Conservation (phyloP, 2,329 filamentous ascomycete genomes). For the Aciculosporium take region DNA sequence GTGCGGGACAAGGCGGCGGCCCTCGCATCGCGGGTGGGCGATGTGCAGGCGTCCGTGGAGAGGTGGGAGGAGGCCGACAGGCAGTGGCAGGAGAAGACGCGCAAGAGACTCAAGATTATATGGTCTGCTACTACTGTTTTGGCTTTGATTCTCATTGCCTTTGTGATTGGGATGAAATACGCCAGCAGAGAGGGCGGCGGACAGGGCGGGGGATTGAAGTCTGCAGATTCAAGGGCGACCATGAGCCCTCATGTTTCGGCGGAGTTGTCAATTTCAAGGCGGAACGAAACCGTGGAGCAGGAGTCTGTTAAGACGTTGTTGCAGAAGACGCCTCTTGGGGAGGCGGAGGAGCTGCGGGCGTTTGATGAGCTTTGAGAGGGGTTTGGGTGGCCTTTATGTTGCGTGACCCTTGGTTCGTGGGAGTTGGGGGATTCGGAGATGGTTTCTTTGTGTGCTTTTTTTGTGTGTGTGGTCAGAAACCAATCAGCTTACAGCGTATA, state of each 20-base stretch:
- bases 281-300: slow-evolving; percentile 8
- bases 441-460: background rate
- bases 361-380: slow-evolving; percentile 32
- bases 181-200: background rate
- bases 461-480: too few species aligned
- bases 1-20: slow-evolving; percentile 45
- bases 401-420: background rate
- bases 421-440: too few species aligned
- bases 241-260: slow-evolving; percentile 5
- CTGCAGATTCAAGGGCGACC: slow-evolving; percentile 2
- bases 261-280: slow-evolving; percentile 7
- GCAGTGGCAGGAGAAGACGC: slow-evolving; percentile 54
- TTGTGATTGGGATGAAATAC: slow-evolving; percentile 22
- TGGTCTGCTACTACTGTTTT: slow-evolving; percentile 44
- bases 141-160: slow-evolving; percentile 31
- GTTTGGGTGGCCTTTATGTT: background rate
- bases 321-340: slow-evolving; percentile 15
- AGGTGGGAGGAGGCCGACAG: slow-evolving; percentile 52
- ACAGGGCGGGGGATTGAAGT: background rate
- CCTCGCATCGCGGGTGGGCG: slow-evolving; percentile 49
- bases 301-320: slow-evolving; percentile 12
- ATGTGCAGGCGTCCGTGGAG: slow-evolving; percentile 49
- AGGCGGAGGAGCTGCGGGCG: slow-evolving; percentile 24
- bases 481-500: background rate
- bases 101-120: slow-evolving; percentile 44